Base-by-base conservation (phyloP, 352 stramenopile genomes). In the Globisporangium apiculatum region DNA sequence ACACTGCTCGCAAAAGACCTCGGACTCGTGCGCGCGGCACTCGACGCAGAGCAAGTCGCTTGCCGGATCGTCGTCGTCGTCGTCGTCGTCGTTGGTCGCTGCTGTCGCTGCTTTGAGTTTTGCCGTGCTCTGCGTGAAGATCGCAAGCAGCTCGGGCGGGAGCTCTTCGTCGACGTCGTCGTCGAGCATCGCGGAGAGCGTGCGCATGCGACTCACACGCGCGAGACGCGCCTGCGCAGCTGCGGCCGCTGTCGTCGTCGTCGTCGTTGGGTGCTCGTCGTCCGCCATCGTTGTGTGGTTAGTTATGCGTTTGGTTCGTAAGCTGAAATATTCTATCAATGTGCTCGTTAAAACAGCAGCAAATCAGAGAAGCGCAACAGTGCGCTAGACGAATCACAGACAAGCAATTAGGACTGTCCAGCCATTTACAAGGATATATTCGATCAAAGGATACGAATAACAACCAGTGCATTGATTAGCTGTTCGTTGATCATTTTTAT, bases 1-100 rank as follows among this genome's bases (percentile, higher is more conserved):
- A 60, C 86, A 95, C 64, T 94, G 82, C 70, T 94, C 86, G 58
- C 86, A 95, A 55, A 89, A 91, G 47, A 91, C 65, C 48, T 89
- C 77, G 40, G 79, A 76, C 41, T 76, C 75, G 61, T 89, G 76
- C 15, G 71, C 80, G 35, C 68, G 57, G 51, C 83, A 91, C 70
- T 91, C 83, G 58, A 91, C 72, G 58, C 81, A 91, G 62, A 72
- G 50, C 57, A 90, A 80, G 56, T 72, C 78, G 53, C 71, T 69
- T 53, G 46, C 12, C 40, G 53, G 17, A 57, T 62, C 45, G 55
- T 66, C 55, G 67, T 61, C 35, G 14, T 49, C 56, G 48, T 61
- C 58, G 24, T n/a, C 53, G 17, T 24, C 40, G 24, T 17, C 7
- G 5, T 38, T 14, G 53, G 58, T 37, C 64, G 57, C 49, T 70